Evolutionary conservation across 148 eudicot genomes (phyloP).

Genomic region (Camellia sinensis): DNA sequence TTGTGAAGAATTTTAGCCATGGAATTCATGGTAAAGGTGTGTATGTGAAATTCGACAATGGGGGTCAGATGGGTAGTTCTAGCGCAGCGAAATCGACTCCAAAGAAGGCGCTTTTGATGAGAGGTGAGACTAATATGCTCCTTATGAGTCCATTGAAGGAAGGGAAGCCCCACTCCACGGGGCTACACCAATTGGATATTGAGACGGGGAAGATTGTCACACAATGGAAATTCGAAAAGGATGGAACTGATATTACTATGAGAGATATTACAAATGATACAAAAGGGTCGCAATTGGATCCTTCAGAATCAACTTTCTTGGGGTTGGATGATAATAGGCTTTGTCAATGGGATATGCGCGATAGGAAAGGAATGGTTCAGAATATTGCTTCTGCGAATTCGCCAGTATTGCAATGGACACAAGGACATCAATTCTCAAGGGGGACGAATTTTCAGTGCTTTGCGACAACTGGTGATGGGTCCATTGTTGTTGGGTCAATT

Average conservation of each 20-base stretch:
- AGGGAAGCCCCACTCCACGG: conserved; percentile 67
- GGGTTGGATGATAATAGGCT: conserved; percentile 88
- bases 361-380: conserved; percentile 77
- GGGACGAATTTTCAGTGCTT: conserved; percentile 97
- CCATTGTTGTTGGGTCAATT: conserved; percentile 89
- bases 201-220: conserved; percentile 90
- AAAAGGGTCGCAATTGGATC: conserved; percentile 85
- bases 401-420: conserved; percentile 84
- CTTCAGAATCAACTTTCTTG: conserved; percentile 83
- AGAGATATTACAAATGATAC: conserved; percentile 82
- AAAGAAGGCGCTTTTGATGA: conserved; percentile 78
- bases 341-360: conserved; percentile 98
- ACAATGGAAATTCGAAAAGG: conserved; percentile 93
- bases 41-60: conserved; percentile 58
- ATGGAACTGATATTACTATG: conserved; percentile 80
- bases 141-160: conserved; percentile 76
- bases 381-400: conserved; percentile 39
- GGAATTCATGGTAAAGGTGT: conserved; percentile 99
- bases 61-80: conserved; percentile 20
- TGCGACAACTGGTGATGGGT: conserved; percentile 95
- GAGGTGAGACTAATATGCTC: conserved; percentile 92
- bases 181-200: conserved; percentile 83
- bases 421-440: conserved; percentile 86
- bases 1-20: conserved; percentile 88
- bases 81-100: conserved; percentile 45